A percentile compares a stretch with the other conserved stretches of the same genome.
Evolutionary conservation across 495 filamentous ascomycete species (phyloP).

Genomic region (Neurospora sp.): DNA sequence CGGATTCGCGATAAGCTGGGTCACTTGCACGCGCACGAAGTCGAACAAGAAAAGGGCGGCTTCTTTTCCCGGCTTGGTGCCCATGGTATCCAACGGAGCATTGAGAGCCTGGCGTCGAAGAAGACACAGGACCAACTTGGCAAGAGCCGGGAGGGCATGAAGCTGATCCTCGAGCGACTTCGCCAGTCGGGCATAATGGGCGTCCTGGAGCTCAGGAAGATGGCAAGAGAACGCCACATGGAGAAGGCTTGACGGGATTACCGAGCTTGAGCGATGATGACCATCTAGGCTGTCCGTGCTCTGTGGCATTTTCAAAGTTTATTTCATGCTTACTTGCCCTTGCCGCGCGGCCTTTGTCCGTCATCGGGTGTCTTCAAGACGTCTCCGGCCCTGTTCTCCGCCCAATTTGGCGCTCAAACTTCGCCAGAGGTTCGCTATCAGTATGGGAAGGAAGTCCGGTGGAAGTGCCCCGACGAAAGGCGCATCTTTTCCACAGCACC

Average conservation of each 20-base stretch:
- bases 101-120: constrained; percentile 79
- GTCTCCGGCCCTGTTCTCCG: neutral
- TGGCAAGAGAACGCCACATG: constrained; percentile 18
- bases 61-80: constrained; percentile 56
- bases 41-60: constrained; percentile 17
- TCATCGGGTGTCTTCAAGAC: neutral
- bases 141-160: constrained; percentile 92
- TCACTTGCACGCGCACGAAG: constrained; percentile 10
- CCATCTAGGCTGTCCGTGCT: neutral
- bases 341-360: neutral
- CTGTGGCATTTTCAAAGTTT: neutral
- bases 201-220: constrained; percentile 74
- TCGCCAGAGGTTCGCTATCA: neutral
- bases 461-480: neutral
- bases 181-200: constrained; percentile 70
- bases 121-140: constrained; percentile 73
- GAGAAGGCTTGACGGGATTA: constrained; percentile 4
- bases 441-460: neutral
- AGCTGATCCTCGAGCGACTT: constrained; percentile 78
- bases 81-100: constrained; percentile 71
- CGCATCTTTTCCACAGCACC: neutral
- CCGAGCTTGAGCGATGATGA: neutral
- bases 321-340: neutral
- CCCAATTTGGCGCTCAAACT: neutral
- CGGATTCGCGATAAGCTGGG: constrained; percentile 47